Evolutionary conservation across 2,329 filamentous ascomycete genomes (phyloP).

Genomic region (Aspergillus vadensis): DNA sequence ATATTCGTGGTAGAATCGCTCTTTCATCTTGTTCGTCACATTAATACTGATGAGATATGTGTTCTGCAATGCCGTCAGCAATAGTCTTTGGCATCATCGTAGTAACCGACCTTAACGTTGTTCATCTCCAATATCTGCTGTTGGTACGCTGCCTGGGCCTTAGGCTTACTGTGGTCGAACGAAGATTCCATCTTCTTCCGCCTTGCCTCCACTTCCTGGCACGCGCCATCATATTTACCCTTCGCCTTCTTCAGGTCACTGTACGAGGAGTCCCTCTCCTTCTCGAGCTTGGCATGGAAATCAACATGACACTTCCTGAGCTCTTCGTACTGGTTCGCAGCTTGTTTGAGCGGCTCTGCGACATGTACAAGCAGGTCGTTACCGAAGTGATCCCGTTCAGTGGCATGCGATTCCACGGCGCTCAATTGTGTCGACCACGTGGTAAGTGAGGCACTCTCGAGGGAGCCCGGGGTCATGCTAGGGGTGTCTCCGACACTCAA

Average conservation of each 20-base stretch:
- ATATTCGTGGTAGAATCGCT: slow-evolving; percentile 96
- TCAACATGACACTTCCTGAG: slow-evolving; percentile 88
- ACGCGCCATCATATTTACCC: slow-evolving; percentile 86
- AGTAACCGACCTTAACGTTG: slow-evolving; percentile 68
- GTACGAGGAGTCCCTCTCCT: slow-evolving; percentile 83
- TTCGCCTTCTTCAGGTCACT: slow-evolving; percentile 86
- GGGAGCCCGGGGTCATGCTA: slow-evolving; percentile 87
- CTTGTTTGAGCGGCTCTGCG: slow-evolving; percentile 80
- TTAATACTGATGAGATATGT: slow-evolving; percentile 96
- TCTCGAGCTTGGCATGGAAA: slow-evolving; percentile 84
- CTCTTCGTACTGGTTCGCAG: slow-evolving; percentile 79
- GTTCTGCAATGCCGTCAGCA: slow-evolving; percentile 58
- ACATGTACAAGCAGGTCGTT: slow-evolving; percentile 76
- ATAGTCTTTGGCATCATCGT: not conserved
- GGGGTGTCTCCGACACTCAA: slow-evolving; percentile 94
- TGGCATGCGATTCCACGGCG: slow-evolving; percentile 82
- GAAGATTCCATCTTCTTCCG: slow-evolving; percentile 93
- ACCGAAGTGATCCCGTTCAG: slow-evolving; percentile 84
- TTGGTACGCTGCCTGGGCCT: slow-evolving; percentile 87
- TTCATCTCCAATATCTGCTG: slow-evolving; percentile 94
- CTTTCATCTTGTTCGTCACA: slow-evolving; percentile 96
- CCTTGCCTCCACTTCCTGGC: slow-evolving; percentile 90
- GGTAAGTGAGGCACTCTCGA: slow-evolving; percentile 94
- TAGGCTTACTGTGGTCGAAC: slow-evolving; percentile 83
- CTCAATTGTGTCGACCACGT: slow-evolving; percentile 95